Evolutionary conservation across 2,329 filamentous ascomycete species (phyloP).

Genomic region (Aspergillus texensis): DNA sequence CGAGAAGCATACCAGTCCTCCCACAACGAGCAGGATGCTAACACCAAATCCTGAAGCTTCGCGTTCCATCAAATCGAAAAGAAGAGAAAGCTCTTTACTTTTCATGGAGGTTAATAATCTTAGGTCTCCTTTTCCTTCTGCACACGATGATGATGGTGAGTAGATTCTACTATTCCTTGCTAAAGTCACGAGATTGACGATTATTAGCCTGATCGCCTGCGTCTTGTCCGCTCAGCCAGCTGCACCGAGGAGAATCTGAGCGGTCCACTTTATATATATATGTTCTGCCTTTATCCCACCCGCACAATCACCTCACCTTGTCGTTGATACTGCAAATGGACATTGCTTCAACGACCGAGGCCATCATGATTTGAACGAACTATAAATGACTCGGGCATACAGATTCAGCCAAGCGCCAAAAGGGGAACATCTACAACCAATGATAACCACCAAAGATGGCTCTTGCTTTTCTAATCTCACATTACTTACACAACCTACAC

Average conservation of each 20-base stretch:
- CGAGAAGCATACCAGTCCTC: constrained; percentile 24
- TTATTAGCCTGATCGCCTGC: background rate
- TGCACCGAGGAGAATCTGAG: background rate
- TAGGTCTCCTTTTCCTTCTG: constrained; percentile 5
- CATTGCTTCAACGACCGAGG: constrained; percentile 21
- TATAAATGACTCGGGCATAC: constrained; percentile 31
- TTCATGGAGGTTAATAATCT: constrained; percentile 45
- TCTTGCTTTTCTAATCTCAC: constrained; percentile 10
- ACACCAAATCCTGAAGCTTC: constrained; percentile 38
- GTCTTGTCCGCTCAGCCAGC: background rate
- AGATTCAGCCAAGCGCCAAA: constrained; percentile 19
- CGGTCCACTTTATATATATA: background rate
- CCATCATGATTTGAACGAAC: constrained; percentile 34
- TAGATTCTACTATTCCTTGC: background rate
- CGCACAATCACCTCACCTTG: constrained; percentile 3
- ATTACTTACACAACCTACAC: constrained; percentile 2
- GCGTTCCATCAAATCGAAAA: constrained; percentile 46
- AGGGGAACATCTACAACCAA: constrained; percentile 38
- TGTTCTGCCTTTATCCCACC: background rate
- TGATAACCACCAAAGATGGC: constrained; percentile 29
- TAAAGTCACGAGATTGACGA: background rate
- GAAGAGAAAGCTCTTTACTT: constrained; percentile 53
- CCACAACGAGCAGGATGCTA: constrained; percentile 45
- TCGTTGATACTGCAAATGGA: constrained; percentile 12
- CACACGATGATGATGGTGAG: constrained; percentile 3